Evolutionary conservation across 768 basidiomycete species (phyloP).

Genomic region (Tulasnella sp.): DNA sequence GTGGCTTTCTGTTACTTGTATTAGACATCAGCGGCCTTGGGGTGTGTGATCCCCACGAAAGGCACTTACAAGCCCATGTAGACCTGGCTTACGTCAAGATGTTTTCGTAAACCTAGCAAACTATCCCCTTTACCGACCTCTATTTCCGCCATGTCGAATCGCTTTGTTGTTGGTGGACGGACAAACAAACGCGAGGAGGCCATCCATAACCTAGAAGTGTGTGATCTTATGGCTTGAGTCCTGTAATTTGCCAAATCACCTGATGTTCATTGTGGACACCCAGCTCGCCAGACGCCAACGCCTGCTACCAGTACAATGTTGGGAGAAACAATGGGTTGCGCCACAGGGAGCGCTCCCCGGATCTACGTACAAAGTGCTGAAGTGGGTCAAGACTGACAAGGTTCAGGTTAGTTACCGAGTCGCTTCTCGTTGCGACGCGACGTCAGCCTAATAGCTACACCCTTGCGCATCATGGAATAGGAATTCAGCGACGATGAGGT

Average conservation of each 20-base stretch:
- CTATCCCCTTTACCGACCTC: no score
- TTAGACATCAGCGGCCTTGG: no score
- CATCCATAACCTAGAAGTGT: constrained; percentile 9
- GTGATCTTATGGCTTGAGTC: not conserved
- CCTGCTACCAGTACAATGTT: constrained; percentile 83
- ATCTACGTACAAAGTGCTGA: constrained; percentile 53
- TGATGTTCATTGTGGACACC: no score
- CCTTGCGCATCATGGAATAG: constrained; percentile 28
- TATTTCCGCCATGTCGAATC: not conserved
- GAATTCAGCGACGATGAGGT: constrained; percentile 85
- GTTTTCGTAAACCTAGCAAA: no score
- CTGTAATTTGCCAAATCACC: not conserved
- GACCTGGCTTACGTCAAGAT: no score
- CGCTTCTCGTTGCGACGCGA: not conserved
- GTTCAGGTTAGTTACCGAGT: constrained; percentile 42
- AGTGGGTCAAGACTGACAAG: constrained; percentile 75
- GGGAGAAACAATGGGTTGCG: constrained; percentile 66
- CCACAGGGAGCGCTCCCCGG: constrained; percentile 45
- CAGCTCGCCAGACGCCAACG: constrained; percentile 30
- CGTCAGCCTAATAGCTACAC: constrained; percentile 1
- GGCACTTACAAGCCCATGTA: no score
- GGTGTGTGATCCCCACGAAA: no score
- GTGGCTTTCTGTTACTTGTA: no score
- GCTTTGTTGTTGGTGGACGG: not conserved
- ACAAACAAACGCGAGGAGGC: constrained; percentile 12